Evolutionary conservation across 2,329 filamentous ascomycete species (phyloP).

Genomic region (Nemania bipapillata): DNA sequence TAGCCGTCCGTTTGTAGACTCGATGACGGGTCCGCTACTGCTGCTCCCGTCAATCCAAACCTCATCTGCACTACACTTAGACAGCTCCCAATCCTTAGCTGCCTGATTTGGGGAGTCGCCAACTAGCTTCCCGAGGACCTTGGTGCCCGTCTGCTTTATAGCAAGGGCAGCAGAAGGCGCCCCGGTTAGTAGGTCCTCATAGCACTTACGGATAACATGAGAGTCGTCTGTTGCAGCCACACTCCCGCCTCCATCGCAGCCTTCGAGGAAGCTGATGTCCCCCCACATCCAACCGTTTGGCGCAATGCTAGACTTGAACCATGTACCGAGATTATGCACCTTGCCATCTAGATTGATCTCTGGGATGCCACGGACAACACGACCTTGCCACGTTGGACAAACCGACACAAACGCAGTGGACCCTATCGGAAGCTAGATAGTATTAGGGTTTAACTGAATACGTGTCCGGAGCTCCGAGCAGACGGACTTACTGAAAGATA

Average conservation of each 20-base stretch:
- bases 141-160: constrained; percentile 30
- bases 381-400: constrained; percentile 45
- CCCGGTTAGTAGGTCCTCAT: constrained; percentile 37
- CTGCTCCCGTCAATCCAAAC: constrained; percentile 30
- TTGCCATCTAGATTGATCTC: constrained; percentile 41
- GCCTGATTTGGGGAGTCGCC: constrained; percentile 26
- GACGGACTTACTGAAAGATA: constrained; percentile 41
- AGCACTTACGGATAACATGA: constrained; percentile 35
- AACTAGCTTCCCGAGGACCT: constrained; percentile 24
- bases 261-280: constrained; percentile 45
- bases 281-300: constrained; percentile 40
- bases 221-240: constrained; percentile 41
- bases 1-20: constrained; percentile 31
- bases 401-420: constrained; percentile 44
- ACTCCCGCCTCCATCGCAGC: constrained; percentile 44
- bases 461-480: no score
- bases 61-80: constrained; percentile 22
- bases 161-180: constrained; percentile 40
- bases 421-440: constrained; percentile 39
- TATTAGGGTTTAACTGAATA: neutral
- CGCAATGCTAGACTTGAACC: constrained; percentile 38
- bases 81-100: constrained; percentile 30
- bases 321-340: constrained; percentile 45
- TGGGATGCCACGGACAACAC: constrained; percentile 44
- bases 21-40: constrained; percentile 19